Evolutionary conservation across 139 green algal genomes (phyloP).

Genomic region (Diplosphaera chodatii): DNA sequence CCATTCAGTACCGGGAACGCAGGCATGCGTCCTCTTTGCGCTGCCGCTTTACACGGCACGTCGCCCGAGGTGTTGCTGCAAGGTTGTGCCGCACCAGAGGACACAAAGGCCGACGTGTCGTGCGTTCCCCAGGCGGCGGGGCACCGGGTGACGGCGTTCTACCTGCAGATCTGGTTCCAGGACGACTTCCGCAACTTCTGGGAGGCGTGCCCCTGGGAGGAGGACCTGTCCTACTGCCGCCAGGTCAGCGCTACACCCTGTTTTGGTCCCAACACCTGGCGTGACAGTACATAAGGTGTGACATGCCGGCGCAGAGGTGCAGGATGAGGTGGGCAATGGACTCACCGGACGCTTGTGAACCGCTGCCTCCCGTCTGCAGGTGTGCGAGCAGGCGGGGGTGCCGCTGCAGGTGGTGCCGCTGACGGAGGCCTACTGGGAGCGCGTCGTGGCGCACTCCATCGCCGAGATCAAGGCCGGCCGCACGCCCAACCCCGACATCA

Average conservation of each 20-base stretch:
- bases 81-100: too few relatives aligned
- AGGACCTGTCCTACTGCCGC: slow-evolving; percentile 85
- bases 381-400: slow-evolving; percentile 63
- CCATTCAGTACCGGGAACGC: neutral
- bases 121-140: slow-evolving; percentile 61
- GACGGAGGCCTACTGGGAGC: slow-evolving; percentile 83
- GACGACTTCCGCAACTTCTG: slow-evolving; percentile 97
- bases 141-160: slow-evolving; percentile 79
- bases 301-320: too few relatives aligned
- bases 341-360: too few relatives aligned
- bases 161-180: slow-evolving; percentile 91
- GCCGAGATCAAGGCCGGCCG: slow-evolving; percentile 74
- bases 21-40: too few relatives aligned
- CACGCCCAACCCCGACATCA: slow-evolving; percentile 96
- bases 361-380: slow-evolving; percentile 29
- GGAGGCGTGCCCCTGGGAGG: slow-evolving; percentile 94
- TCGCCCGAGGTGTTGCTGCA: too few relatives aligned
- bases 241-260: slow-evolving; percentile 39
- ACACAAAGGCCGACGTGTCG: too few relatives aligned
- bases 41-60: too few relatives aligned
- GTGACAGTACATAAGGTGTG: too few relatives aligned
- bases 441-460: slow-evolving; percentile 80
- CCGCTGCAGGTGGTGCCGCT: slow-evolving; percentile 75
- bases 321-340: neutral
- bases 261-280: too few relatives aligned